A percentile compares a stretch with the other conserved stretches of the same genome.
Evolutionary conservation across 768 basidiomycete genomes (phyloP).

Genomic region (Auriculariales sp.): DNA sequence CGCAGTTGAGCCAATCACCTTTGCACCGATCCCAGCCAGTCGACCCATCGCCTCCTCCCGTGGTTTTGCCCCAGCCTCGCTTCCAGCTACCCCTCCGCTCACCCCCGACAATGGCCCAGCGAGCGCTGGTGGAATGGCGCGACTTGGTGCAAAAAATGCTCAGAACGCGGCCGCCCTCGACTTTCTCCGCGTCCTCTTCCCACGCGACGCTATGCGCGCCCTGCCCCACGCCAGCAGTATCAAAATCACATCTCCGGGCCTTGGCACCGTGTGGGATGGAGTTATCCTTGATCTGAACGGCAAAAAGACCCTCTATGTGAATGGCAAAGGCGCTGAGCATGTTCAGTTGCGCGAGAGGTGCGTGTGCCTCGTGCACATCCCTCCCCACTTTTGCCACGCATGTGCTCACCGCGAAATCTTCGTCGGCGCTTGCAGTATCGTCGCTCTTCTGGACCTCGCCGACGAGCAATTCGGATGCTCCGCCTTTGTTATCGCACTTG

Average conservation of each 20-base stretch:
- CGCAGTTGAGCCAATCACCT: slow-evolving; percentile 5
- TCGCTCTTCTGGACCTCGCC: slow-evolving; percentile 75
- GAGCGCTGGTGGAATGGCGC: slow-evolving; percentile 28
- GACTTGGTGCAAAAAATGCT: slow-evolving; percentile 23
- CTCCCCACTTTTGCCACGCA: slow-evolving; percentile 2
- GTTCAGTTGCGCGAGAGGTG: slow-evolving; percentile 78
- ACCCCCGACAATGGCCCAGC: slow-evolving; percentile 49
- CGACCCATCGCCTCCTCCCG: slow-evolving; percentile 15
- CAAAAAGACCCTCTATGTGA: slow-evolving; percentile 64
- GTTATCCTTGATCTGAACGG: slow-evolving; percentile 48
- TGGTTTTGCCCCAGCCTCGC: slow-evolving; percentile 22
- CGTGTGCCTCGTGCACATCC: slow-evolving; percentile 7
- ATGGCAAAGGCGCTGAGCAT: slow-evolving; percentile 66
- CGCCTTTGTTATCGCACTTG: slow-evolving; percentile 66
- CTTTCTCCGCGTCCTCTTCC: slow-evolving; percentile 68
- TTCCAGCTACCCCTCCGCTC: slow-evolving; percentile 55
- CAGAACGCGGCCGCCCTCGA: slow-evolving; percentile 53
- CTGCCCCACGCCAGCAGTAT: slow-evolving; percentile 66
- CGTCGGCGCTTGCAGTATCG: slow-evolving; percentile 36
- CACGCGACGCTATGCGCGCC: slow-evolving; percentile 49
- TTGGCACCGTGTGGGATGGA: slow-evolving; percentile 60
- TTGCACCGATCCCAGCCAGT: slow-evolving; percentile 23
- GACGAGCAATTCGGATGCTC: slow-evolving; percentile 71
- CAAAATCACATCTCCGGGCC: slow-evolving; percentile 50
- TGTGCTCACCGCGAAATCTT: slow-evolving; percentile 12